Percentiles rank a stretch among this genome's conserved stretches.
Conservation (phyloP, 306 rosid species). For the Trifolium pratense region DNA sequence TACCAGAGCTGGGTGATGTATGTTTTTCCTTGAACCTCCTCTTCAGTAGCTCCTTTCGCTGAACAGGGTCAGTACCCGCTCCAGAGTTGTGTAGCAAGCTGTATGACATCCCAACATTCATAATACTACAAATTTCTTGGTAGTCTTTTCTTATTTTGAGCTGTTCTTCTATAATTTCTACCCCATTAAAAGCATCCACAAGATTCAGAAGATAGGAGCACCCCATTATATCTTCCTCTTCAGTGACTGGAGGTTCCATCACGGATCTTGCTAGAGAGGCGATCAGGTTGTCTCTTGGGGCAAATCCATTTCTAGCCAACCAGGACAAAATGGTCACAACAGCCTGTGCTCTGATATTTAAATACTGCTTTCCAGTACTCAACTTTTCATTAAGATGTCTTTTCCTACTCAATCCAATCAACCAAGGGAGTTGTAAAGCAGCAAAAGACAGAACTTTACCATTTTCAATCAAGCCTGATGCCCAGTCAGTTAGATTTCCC, state of each 20-base stretch:
- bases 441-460: slow-evolving; percentile 83
- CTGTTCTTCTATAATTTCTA: slow-evolving; percentile 91
- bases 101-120: slow-evolving; percentile 92
- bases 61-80: slow-evolving; percentile 66
- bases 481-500: slow-evolving; percentile 73
- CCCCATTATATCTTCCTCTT: slow-evolving; percentile 74
- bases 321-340: slow-evolving; percentile 82
- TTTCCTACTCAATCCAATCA: slow-evolving; percentile 76
- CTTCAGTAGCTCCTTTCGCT: slow-evolving; percentile 75
- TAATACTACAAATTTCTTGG: slow-evolving; percentile 78
- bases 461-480: slow-evolving; percentile 72
- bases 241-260: slow-evolving; percentile 75
- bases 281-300: slow-evolving; percentile 78
- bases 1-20: slow-evolving; percentile 66
- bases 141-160: slow-evolving; percentile 80
- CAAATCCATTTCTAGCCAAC: slow-evolving; percentile 88
- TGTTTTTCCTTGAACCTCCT: slow-evolving; percentile 83
- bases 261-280: slow-evolving; percentile 81
- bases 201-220: slow-evolving; percentile 90
- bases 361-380: slow-evolving; percentile 59
- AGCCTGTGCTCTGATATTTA: slow-evolving; percentile 69
- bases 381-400: slow-evolving; percentile 53
- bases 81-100: slow-evolving; percentile 79
- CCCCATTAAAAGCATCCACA: slow-evolving; percentile 83
- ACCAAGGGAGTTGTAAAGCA: slow-evolving; percentile 86